Evolutionary conservation across 2,329 filamentous ascomycete genomes (phyloP), one percentile per base, ranked within the genome.

Genomic region (Botrytis byssoidea): DNA sequence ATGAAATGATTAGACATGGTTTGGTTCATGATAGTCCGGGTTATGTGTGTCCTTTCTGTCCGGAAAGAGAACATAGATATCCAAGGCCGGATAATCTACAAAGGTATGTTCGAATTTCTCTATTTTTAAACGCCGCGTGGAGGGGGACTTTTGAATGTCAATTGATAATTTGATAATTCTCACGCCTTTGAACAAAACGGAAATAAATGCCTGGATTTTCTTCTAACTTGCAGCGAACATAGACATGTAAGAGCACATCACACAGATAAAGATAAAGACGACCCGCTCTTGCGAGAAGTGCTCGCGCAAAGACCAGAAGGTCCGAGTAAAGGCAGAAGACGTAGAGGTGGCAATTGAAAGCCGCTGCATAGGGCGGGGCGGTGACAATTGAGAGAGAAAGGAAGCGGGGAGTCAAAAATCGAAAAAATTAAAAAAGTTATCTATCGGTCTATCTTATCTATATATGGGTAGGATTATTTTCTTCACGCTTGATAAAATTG

Each of bases 231-330:
- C 51, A 57, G n/a, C n/a, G 3, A 57, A 51, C 64, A 61, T 69
- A 97, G 94, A 82, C 96, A 99, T 83, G 96, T 98, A 48, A 90
- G 94, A 72, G 94, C 96, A 60, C 95, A 98, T 81, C 96, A 98
- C 81, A 85, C 91, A 57, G 95, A 98, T 80, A 96, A 94, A 82
- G 91, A 93, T 81, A 95, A 94, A 82, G 94, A 98, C 78, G 95
- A 98, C 79, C 90, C 92, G 0, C 83, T 87, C 72, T 85, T 99
- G 59, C 88, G 94, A 70, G 92, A 95, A 67, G 95, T 98, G 1
- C 88, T 98, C 55, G 88, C 94, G 2, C 94, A 97, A 81, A 87
- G 96, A 70, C 90, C 93, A 4, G 93, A 97, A 82, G 95, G 95
- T 46, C 92, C 92, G 9, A 93, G 88, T 80, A 90, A 95, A 77